Conservation (phyloP, 1,284 basidiomycete genomes). For the Naganishia cerealis region DNA sequence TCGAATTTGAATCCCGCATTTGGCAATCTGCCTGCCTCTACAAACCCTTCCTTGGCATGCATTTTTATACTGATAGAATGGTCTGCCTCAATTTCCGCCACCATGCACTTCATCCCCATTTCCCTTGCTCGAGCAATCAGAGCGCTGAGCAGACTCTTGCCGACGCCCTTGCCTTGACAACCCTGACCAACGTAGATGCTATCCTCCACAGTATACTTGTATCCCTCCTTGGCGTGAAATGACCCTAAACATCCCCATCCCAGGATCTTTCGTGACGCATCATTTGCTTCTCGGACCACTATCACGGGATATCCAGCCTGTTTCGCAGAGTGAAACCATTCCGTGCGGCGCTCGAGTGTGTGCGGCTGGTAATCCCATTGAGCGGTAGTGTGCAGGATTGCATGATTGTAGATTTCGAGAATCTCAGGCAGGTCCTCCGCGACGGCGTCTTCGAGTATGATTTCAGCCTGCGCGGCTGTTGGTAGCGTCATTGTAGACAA, state of each 20-base stretch:
- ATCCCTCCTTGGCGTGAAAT: conserved; percentile 29
- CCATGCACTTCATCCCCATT: conserved; percentile 30
- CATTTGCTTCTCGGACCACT: conserved; percentile 1
- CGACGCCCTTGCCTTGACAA: conserved; percentile 9
- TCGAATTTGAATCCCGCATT: conserved; percentile 29
- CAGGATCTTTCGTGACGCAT: conserved; percentile 8
- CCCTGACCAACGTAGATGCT: conserved; percentile 16
- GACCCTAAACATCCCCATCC: conserved; percentile 25
- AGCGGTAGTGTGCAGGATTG: conserved; percentile 19
- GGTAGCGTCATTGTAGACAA: background rate
- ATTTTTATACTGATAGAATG: conserved; percentile 21
- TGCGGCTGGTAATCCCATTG: conserved; percentile 25
- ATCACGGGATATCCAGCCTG: conserved; percentile 19
- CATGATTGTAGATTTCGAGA: conserved; percentile 29
- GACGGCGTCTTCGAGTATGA: conserved; percentile 13
- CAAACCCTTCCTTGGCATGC: conserved; percentile 29
- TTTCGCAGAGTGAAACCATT: conserved; percentile 17
- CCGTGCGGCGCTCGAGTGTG: conserved; percentile 12
- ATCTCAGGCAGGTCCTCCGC: conserved; percentile 24
- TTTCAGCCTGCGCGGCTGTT: background rate
- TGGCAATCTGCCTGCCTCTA: conserved; percentile 21
- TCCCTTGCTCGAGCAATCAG: conserved; percentile 24
- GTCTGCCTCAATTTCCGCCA: conserved; percentile 27
- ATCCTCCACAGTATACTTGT: conserved; percentile 23
- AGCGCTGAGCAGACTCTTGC: conserved; percentile 12